These are phyloP conservation scores for Omphalotus guepiniiformis DNA, from an alignment of 768 basidiomycete genomes.

Conservation along the genomic window DNA sequence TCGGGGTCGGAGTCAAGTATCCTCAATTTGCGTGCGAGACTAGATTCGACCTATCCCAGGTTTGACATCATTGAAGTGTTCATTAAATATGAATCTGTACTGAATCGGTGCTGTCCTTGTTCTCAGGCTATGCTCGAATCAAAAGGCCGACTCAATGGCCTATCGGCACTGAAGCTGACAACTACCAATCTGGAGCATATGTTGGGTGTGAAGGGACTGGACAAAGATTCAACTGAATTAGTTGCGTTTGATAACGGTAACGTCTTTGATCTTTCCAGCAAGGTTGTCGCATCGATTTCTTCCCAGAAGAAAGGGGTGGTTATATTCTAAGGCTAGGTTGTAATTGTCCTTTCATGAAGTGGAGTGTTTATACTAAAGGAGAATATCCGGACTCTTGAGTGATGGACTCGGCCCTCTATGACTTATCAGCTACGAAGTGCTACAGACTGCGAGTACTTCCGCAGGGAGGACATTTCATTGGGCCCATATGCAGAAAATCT, in stretches of 20 bases:
- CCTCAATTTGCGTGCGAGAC: constrained; percentile 35
- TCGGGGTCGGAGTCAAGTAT: constrained; percentile 65
- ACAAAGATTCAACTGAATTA: constrained; percentile 47
- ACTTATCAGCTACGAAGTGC: too few species aligned
- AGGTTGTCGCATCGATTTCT: constrained; percentile 54
- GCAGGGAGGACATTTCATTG: too few species aligned
- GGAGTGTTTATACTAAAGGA: not conserved
- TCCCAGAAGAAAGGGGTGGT: constrained; percentile 47
- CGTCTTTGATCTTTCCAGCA: constrained; percentile 50
- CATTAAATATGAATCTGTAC: not conserved
- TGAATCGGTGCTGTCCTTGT: not conserved
- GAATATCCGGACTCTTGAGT: not conserved
- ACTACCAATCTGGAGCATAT: constrained; percentile 6
- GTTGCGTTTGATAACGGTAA: constrained; percentile 60
- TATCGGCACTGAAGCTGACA: constrained; percentile 30
- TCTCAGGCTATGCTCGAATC: constrained; percentile 43
- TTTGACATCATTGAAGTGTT: too few species aligned
- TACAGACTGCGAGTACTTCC: too few species aligned
- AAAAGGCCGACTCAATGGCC: constrained; percentile 36
- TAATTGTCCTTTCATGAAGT: constrained; percentile 17
- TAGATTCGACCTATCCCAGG: constrained; percentile 1
- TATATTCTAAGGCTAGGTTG: constrained; percentile 27
- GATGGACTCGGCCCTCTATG: not conserved
- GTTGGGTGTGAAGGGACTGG: constrained; percentile 21
- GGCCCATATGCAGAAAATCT: too few species aligned